Percentiles rank a stretch among this genome's conserved stretches.
phyloP scores from a whole-genome alignment of 2,329 filamentous ascomycete genomes.

The Colletotrichum orchidophilum region DNA sequence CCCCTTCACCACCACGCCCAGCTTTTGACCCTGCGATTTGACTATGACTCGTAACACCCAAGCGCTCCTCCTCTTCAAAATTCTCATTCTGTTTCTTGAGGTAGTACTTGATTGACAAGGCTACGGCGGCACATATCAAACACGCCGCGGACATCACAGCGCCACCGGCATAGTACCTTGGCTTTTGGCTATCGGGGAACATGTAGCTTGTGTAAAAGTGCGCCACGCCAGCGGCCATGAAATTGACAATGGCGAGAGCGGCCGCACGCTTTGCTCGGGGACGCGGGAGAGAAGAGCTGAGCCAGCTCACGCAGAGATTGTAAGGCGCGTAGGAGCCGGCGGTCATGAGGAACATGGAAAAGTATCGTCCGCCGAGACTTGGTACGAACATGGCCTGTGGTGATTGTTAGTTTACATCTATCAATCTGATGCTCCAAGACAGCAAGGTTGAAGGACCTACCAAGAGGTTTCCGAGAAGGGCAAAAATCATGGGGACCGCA shows the following conservation, averaged over 20 bases:
- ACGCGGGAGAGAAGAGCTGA: constrained; percentile 42
- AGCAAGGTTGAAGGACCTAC: neutral
- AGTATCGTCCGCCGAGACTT: constrained; percentile 33
- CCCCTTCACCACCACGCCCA: constrained; percentile 7
- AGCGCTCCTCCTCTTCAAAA: constrained; percentile 37
- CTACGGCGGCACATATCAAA: constrained; percentile 36
- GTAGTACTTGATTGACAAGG: constrained; percentile 42
- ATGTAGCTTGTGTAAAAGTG: constrained; percentile 44
- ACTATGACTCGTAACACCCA: constrained; percentile 15
- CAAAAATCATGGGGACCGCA: constrained; percentile 54
- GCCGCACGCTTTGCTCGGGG: constrained; percentile 46
- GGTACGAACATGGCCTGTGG: constrained; percentile 19
- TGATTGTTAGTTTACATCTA: neutral
- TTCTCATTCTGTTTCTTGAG: constrained; percentile 38
- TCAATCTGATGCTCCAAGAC: neutral
- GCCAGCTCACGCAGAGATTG: constrained; percentile 45
- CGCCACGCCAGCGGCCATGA: constrained; percentile 37
- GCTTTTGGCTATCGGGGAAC: constrained; percentile 42
- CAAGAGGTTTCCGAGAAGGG: constrained; percentile 45
- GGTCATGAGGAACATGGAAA: constrained; percentile 39
- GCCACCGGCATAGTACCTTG: constrained; percentile 42
- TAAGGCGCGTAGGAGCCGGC: constrained; percentile 46
- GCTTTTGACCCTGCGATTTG: constrained; percentile 11
- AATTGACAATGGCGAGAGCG: constrained; percentile 47
- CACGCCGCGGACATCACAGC: constrained; percentile 39